These are phyloP conservation scores for Aureobasidium zeae DNA, from an alignment of 2,329 filamentous ascomycete genomes.

Conservation along the genomic window DNA sequence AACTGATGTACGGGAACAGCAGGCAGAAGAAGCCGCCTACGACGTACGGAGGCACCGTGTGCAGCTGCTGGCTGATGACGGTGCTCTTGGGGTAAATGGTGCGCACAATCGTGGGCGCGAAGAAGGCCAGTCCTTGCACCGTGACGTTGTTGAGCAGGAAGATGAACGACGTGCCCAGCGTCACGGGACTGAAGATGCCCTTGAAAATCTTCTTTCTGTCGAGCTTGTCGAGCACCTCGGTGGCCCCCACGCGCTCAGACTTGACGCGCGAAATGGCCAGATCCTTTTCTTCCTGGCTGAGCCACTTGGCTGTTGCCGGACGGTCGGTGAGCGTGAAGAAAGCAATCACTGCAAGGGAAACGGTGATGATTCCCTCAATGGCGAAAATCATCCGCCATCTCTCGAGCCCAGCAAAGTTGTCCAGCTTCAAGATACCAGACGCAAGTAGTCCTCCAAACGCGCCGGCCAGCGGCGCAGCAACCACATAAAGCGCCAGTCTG, in stretches of 20 bases:
- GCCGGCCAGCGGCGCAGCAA: slow-evolving; percentile 60
- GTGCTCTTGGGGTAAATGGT: slow-evolving; percentile 55
- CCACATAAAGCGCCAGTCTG: slow-evolving; percentile 58
- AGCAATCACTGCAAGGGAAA: slow-evolving; percentile 47
- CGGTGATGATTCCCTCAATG: slow-evolving; percentile 60
- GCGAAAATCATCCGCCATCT: slow-evolving; percentile 63
- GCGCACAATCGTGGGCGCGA: slow-evolving; percentile 58
- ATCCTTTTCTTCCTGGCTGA: slow-evolving; percentile 55
- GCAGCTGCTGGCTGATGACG: slow-evolving; percentile 56
- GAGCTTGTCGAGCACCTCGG: slow-evolving; percentile 55
- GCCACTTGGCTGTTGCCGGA: slow-evolving; percentile 58
- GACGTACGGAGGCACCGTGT: slow-evolving; percentile 61
- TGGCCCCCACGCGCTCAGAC: slow-evolving; percentile 55
- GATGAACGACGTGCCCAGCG: slow-evolving; percentile 46
- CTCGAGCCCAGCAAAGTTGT: slow-evolving; percentile 47
- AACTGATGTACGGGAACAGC: slow-evolving; percentile 52
- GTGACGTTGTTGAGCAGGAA: slow-evolving; percentile 61
- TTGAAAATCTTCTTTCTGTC: slow-evolving; percentile 49
- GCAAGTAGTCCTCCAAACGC: slow-evolving; percentile 61
- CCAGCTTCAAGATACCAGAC: slow-evolving; percentile 52
- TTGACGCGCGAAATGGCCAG: slow-evolving; percentile 58
- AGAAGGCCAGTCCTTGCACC: slow-evolving; percentile 62
- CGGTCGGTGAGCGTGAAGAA: slow-evolving; percentile 60
- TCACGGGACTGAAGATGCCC: slow-evolving; percentile 57
- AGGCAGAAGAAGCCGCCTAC: slow-evolving; percentile 60